These are phyloP conservation scores for Verticillium isaacii DNA, from an alignment of 2,329 filamentous ascomycete species.

Conservation along the genomic window DNA sequence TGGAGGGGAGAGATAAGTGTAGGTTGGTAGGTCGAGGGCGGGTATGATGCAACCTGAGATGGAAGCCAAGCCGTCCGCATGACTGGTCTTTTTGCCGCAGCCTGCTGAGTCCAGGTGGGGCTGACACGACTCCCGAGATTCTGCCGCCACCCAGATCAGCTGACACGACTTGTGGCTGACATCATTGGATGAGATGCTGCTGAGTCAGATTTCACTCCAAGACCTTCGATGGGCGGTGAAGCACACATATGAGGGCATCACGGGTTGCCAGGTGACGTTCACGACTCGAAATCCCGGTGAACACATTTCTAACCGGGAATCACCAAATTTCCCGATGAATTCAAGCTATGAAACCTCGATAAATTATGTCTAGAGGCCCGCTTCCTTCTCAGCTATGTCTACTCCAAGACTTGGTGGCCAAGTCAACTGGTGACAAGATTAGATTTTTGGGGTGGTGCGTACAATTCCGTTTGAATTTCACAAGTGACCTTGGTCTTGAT, in stretches of 20 bases:
- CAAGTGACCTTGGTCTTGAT: too few species aligned
- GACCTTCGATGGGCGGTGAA: background rate
- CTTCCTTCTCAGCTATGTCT: conserved; percentile 61
- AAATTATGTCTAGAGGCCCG: conserved; percentile 51
- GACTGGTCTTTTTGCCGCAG: background rate
- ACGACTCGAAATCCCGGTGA: background rate
- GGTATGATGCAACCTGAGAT: background rate
- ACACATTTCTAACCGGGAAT: too few species aligned
- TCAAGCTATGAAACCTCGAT: too few species aligned
- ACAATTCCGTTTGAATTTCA: background rate
- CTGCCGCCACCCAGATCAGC: background rate
- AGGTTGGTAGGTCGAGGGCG: background rate
- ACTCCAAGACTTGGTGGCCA: conserved; percentile 52
- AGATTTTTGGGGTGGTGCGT: conserved; percentile 84
- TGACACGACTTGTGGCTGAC: background rate
- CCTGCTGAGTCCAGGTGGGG: background rate
- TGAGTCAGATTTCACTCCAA: background rate
- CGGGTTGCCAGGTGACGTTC: background rate
- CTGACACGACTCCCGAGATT: background rate
- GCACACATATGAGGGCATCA: background rate
- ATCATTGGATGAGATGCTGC: background rate
- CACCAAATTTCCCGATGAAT: too few species aligned
- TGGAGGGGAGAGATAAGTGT: background rate
- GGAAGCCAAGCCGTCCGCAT: background rate
- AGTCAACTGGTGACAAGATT: conserved; percentile 66